Base-by-base conservation (phyloP, 805 yeast genomes). In the Candida broadrunensis region DNA sequence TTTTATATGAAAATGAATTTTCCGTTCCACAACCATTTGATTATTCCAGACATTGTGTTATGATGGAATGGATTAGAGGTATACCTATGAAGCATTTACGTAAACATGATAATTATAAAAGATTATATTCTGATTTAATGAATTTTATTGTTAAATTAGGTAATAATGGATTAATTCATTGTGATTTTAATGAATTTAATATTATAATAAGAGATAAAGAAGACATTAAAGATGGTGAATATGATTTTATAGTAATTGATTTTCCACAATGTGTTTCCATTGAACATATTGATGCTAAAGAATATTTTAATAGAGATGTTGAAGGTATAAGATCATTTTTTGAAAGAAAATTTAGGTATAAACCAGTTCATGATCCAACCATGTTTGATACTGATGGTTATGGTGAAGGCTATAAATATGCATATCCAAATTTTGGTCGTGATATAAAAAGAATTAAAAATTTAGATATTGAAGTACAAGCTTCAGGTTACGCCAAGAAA, bases 261-360 rank as follows among this genome's bases (percentile, higher is more conserved):
- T 93, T 93, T 72, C 99, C 99, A 3, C 99, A 93, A 65, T 91
- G 97, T 79, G 85, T 93, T 14, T 88, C 97, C 17, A 86, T 87
- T 35, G 90, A 85, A 49, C 99, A 93, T 58, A 73, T 71, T 3
- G 97, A 93, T 59, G 97, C 98, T 5, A 83, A 83, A 47, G 77
- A 74, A 42, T 90, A 88, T 61, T 93, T 93, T 63, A 80, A 87
- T 52, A 77, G 99, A 67, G 99, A 93, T 65, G 95, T 93, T 18
- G 86, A 88, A 42, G 90, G 98, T 62, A 82, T 93, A 39, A 75
- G 89, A 47, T 73, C 81, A 35, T 93, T 91, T 56, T 93, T 93
- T 67, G 81, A 73, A 45, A 81, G 80, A 59, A 85, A 85, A 60
- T 77, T 91, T 51, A 78, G 79, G 47, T 93, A 86, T 54, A 73